These are phyloP conservation scores for Globisporangium recalcitrans DNA, from an alignment of 352 stramenopile species.

Conservation along the genomic window DNA sequence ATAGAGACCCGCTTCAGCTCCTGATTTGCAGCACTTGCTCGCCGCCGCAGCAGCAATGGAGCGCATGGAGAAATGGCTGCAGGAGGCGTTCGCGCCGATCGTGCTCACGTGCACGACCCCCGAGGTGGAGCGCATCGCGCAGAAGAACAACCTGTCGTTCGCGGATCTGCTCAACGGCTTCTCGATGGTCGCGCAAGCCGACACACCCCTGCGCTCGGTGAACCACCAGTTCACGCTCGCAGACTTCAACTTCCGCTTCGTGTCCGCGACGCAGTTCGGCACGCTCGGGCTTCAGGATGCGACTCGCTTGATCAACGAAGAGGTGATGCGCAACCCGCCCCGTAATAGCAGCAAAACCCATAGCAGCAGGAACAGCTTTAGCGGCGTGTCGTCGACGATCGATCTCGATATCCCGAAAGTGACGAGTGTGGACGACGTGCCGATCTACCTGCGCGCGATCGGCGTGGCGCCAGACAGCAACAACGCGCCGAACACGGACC, in stretches of 20 bases:
- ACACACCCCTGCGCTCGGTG: constrained; percentile 74
- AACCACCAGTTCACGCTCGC: constrained; percentile 55
- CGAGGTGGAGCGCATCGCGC: constrained; percentile 72
- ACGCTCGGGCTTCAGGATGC: constrained; percentile 40
- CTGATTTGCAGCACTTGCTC: neutral
- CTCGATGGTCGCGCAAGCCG: constrained; percentile 44
- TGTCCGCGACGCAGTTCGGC: constrained; percentile 48
- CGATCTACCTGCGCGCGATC: constrained; percentile 57
- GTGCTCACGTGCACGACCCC: constrained; percentile 73
- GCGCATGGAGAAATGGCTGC: constrained; percentile 60
- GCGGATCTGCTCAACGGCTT: constrained; percentile 76
- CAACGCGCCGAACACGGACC: constrained; percentile 30
- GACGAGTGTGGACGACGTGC: constrained; percentile 52
- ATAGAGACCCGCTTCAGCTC: too few relatives aligned
- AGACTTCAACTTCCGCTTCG: constrained; percentile 77
- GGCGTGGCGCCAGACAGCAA: constrained; percentile 33
- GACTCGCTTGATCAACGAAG: constrained; percentile 57
- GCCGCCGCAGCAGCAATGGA: constrained; percentile 30
- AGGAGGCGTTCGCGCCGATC: constrained; percentile 71
- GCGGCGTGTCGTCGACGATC: constrained; percentile 25
- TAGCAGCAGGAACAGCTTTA: constrained; percentile 6
- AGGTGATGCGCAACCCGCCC: constrained; percentile 49
- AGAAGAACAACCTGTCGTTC: constrained; percentile 80
- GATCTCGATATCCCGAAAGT: constrained; percentile 65
- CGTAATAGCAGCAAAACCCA: neutral